phyloP scores from a whole-genome alignment of 176 grass and related monocot genomes.

The Musa acuminata region DNA sequence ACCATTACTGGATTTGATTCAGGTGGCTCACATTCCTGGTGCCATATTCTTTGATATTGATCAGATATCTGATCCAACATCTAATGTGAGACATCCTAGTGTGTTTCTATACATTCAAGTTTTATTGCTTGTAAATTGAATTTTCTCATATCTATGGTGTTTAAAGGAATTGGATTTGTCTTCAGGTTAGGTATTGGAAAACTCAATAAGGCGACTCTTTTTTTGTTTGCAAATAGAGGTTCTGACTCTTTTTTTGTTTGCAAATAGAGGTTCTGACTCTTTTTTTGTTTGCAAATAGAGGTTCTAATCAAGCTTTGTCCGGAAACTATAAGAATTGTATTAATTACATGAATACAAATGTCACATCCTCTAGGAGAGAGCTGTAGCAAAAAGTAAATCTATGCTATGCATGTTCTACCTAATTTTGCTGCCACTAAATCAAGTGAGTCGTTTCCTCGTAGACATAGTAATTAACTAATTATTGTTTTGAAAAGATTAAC shows the following conservation, averaged over 20 bases:
- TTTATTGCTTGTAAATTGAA: background rate
- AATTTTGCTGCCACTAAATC: too few relatives aligned
- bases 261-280: too few relatives aligned
- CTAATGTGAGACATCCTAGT: conserved; percentile 46
- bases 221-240: background rate
- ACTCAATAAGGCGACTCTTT: background rate
- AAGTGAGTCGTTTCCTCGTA: too few relatives aligned
- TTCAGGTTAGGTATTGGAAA: background rate
- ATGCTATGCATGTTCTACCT: too few relatives aligned
- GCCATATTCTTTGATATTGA: conserved; percentile 82
- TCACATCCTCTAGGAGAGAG: background rate
- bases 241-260: too few relatives aligned
- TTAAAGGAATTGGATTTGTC: background rate
- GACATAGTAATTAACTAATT: too few relatives aligned
- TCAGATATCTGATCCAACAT: conserved; percentile 46
- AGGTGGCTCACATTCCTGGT: conserved; percentile 68
- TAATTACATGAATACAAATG: background rate
- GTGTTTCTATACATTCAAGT: conserved; percentile 11
- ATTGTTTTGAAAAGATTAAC: too few relatives aligned
- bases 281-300: too few relatives aligned
- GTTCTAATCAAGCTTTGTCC: background rate
- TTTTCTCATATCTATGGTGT: background rate
- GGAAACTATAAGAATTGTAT: background rate
- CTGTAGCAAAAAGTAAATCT: background rate
- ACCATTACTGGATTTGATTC: conserved; percentile 14